Conservation (phyloP, 805 yeast species). For the Metschnikowia matae region DNA sequence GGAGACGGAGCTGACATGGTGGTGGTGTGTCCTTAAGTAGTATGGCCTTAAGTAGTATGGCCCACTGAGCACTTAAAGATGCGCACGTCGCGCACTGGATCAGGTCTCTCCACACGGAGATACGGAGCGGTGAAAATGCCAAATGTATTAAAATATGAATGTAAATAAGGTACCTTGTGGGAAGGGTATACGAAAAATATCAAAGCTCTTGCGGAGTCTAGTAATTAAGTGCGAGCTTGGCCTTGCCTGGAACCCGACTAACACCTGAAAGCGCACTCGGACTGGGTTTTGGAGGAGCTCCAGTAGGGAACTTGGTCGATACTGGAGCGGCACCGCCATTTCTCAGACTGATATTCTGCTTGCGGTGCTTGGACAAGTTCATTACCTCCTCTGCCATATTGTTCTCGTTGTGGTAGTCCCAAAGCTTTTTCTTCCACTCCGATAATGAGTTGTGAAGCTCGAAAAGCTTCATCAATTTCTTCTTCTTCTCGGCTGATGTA, state of each 20-base stretch:
- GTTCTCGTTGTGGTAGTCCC: slow-evolving; percentile 41
- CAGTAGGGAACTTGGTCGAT: not conserved
- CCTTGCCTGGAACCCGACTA: not conserved
- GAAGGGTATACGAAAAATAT: not conserved
- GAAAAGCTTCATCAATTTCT: slow-evolving; percentile 36
- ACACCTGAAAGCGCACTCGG: not conserved
- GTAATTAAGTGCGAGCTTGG: slow-evolving; percentile 9
- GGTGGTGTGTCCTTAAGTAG: slow-evolving; percentile 2
- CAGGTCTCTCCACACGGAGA: not conserved
- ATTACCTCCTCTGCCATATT: slow-evolving; percentile 31
- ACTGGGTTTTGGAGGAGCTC: not conserved
- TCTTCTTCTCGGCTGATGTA: slow-evolving; percentile 12
- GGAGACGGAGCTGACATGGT: slow-evolving; percentile 13
- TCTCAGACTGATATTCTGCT: slow-evolving; percentile 14
- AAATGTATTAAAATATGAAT: slow-evolving; percentile 2
- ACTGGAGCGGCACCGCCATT: not conserved
- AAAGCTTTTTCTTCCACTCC: slow-evolving; percentile 53
- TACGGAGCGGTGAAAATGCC: not conserved
- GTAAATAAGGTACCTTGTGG: not conserved
- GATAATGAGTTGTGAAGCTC: slow-evolving; percentile 49
- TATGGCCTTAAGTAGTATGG: not conserved
- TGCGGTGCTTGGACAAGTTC: slow-evolving; percentile 38
- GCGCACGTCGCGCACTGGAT: slow-evolving; percentile 6
- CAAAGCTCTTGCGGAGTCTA: not conserved
- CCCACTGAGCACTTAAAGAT: not conserved